Evolutionary conservation across 768 basidiomycete genomes (phyloP).

Genomic region (Pulveroboletus sp.): DNA sequence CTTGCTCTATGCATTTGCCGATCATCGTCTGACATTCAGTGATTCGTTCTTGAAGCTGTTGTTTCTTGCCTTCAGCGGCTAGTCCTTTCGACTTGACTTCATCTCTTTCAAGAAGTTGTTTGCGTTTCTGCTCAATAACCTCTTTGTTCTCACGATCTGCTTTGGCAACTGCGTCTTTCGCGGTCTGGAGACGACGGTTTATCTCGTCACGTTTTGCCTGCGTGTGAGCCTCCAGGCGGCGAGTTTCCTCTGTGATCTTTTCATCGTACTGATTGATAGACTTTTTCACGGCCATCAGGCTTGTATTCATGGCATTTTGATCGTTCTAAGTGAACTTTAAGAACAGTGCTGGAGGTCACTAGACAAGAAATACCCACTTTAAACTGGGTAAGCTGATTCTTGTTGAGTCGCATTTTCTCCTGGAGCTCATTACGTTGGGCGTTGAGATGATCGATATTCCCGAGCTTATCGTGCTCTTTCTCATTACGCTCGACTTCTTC

Average conservation of each 20-base stretch:
- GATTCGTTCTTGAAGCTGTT: constrained; percentile 40
- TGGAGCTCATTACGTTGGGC: constrained; percentile 33
- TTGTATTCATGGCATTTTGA: constrained; percentile 46
- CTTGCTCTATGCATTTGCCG: constrained; percentile 42
- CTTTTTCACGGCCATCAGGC: constrained; percentile 32
- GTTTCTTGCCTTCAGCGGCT: constrained; percentile 31
- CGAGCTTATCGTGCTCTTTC: constrained; percentile 38
- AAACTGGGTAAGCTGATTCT: constrained; percentile 38
- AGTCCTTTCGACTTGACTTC: constrained; percentile 35
- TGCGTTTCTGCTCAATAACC: constrained; percentile 33
- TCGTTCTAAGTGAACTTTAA: constrained; percentile 39
- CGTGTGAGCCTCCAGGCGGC: constrained; percentile 50
- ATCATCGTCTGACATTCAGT: constrained; percentile 48
- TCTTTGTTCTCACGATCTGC: constrained; percentile 36
- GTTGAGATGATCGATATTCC: constrained; percentile 46
- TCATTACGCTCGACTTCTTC: constrained; percentile 38
- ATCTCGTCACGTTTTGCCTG: constrained; percentile 61
- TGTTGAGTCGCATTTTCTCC: constrained; percentile 45
- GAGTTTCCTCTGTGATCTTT: constrained; percentile 52
- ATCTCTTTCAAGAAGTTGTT: constrained; percentile 29
- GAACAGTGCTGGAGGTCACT: not conserved
- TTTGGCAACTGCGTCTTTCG: constrained; percentile 36
- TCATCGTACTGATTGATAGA: constrained; percentile 36
- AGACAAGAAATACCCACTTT: constrained; percentile 38
- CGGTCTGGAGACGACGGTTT: constrained; percentile 46